Evolutionary conservation across 768 basidiomycete species (phyloP).

Genomic region (Antrodiella citrinella): DNA sequence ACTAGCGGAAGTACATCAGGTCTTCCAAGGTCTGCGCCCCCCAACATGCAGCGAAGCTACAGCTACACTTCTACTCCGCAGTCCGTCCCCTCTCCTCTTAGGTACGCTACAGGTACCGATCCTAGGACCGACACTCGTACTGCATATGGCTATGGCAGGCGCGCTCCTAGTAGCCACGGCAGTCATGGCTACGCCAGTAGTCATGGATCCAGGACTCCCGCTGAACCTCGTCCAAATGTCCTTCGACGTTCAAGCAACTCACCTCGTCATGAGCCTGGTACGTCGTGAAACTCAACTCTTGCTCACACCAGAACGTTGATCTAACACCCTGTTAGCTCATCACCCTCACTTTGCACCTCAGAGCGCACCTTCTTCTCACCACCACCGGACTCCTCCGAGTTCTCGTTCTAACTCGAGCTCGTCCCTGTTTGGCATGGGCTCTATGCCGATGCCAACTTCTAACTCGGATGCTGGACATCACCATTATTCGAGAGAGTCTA

Average conservation of each 20-base stretch:
- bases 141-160: conserved; percentile 25
- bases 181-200: conserved; percentile 7
- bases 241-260: conserved; percentile 37
- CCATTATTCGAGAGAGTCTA: conserved; percentile 11
- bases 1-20: conserved; percentile 6
- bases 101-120: conserved; percentile 21
- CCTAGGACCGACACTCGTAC: conserved; percentile 7
- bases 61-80: conserved; percentile 32
- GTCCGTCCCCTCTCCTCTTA: conserved; percentile 28
- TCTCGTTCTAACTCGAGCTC: conserved; percentile 46
- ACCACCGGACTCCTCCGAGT: conserved; percentile 27
- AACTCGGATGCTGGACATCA: conserved; percentile 32
- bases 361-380: conserved; percentile 5
- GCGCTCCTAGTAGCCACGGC: conserved; percentile 12
- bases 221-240: conserved; percentile 26
- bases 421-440: conserved; percentile 33
- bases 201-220: conserved; percentile 16
- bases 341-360: neutral
- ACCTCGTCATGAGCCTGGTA: conserved; percentile 33
- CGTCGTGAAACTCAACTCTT: conserved; percentile 14
- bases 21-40: conserved; percentile 14
- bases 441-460: conserved; percentile 19
- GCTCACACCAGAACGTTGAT: too few relatives aligned
- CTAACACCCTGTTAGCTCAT: neutral
- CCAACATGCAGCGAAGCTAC: conserved; percentile 28